Evolutionary conservation across 1,139 yeast species (phyloP).

Genomic region (Fermentozyma sake): DNA sequence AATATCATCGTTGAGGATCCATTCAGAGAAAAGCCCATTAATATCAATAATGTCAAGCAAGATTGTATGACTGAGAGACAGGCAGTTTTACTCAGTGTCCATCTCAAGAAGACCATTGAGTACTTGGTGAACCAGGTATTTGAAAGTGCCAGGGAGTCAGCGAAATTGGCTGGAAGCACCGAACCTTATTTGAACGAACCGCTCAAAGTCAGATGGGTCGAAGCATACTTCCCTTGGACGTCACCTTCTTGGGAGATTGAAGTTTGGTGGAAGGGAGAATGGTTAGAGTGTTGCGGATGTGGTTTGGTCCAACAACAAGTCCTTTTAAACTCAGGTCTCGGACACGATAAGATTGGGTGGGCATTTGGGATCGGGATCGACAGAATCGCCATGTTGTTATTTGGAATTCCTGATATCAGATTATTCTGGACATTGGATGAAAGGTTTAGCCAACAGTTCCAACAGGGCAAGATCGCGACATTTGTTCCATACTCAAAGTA

Average conservation of each 20-base stretch:
- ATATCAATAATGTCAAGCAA: slow-evolving; percentile 75
- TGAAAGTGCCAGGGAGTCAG: slow-evolving; percentile 66
- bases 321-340: slow-evolving; percentile 64
- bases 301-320: slow-evolving; percentile 86
- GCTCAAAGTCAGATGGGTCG: slow-evolving; percentile 88
- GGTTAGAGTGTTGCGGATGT: slow-evolving; percentile 97
- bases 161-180: slow-evolving; percentile 60
- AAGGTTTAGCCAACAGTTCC: slow-evolving; percentile 72
- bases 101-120: slow-evolving; percentile 83
- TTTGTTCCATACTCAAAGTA: slow-evolving; percentile 89
- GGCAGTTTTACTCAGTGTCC: slow-evolving; percentile 64
- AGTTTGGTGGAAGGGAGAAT: slow-evolving; percentile 98
- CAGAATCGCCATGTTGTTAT: slow-evolving; percentile 90
- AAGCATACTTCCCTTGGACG: slow-evolving; percentile 97
- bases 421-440: slow-evolving; percentile 87
- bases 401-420: slow-evolving; percentile 93
- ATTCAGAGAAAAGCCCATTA: slow-evolving; percentile 30
- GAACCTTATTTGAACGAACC: slow-evolving; percentile 68
- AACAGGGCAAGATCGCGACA: slow-evolving; percentile 56
- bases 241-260: slow-evolving; percentile 98
- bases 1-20: slow-evolving; percentile 77
- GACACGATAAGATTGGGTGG: slow-evolving; percentile 74
- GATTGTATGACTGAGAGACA: slow-evolving; percentile 66
- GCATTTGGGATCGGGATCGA: slow-evolving; percentile 97
- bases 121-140: slow-evolving; percentile 79